Base-by-base conservation (phyloP, 495 filamentous ascomycete species). In the Talaromyces thailandensis region DNA sequence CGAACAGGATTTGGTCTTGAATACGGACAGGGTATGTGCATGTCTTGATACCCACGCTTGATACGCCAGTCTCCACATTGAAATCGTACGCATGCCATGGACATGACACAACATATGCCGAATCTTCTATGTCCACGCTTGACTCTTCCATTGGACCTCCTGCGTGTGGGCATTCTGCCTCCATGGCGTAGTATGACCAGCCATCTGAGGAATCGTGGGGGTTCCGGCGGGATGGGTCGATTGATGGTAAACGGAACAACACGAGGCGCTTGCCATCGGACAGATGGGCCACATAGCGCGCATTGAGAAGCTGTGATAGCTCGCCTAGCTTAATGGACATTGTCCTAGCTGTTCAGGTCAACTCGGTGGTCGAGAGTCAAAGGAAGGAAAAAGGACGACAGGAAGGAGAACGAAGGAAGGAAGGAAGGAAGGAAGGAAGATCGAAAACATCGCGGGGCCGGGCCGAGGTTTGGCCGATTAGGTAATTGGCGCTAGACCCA, bases 21-120 rank as follows among this genome's bases (percentile, higher is more conserved):
- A 80, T 68, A 56, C 75, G 68, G 25, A 82, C 72, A 1, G 79
- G 75, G 50, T 78, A 82, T 1, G 79, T 82, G 65, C 80, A 82
- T 3, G 80, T 73, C 65, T 78, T 81, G 68, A 82, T 75, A 6
- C 80, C 80, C 3, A 79, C 76, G 62, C 79, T 82, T 9, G 79
- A 82, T 67, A 81, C 79, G 58, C 80, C 80, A 1, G 80, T 82
- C 67, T 82, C 78, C 64, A 82, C 76, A 63, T 82, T 82, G 65
- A 82, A 82, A 63, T 82, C 80, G 69, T 82, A 82, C 4, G 80
- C 80, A 65, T 82, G 80, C 80, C 80, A 82, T 21, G 80, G 80
- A 60, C 80, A 82, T 0, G 79, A 81, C n/a, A 73, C 79, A 56
- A 82, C 69, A 61, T 82, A 82, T 0, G 76, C 77, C 0, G 79